These are phyloP conservation scores for Microbotryum silenes-acaulis DNA, from an alignment of 1,284 basidiomycete species.

Conservation along the genomic window DNA sequence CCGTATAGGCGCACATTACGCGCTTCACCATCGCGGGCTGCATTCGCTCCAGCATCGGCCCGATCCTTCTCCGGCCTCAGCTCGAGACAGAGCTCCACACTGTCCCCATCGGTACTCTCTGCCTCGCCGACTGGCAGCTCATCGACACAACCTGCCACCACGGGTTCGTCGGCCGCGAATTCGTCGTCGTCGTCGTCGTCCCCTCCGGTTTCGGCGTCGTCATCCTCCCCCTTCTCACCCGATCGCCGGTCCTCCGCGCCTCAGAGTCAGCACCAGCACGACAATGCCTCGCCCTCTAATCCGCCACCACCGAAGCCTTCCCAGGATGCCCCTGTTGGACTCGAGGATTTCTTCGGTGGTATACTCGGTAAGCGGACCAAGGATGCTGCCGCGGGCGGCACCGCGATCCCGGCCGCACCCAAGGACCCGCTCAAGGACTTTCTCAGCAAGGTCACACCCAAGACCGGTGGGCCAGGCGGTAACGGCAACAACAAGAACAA, in stretches of 20 bases:
- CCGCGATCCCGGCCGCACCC: constrained; percentile 14
- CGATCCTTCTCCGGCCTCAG: no score
- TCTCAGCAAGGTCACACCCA: constrained; percentile 13
- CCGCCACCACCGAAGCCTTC: constrained; percentile 7
- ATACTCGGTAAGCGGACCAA: constrained; percentile 19
- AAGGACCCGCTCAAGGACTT: constrained; percentile 22
- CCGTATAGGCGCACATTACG: no score
- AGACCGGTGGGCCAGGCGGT: constrained; percentile 7
- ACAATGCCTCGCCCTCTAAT: not conserved
- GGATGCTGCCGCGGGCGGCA: constrained; percentile 7
- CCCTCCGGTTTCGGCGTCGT: not conserved
- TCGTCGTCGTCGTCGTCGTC: not conserved
- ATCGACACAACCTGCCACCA: no score
- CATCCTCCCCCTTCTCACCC: constrained; percentile 7
- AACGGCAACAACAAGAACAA: constrained; percentile 2
- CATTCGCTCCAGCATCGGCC: no score
- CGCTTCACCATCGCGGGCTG: no score
- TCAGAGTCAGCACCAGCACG: constrained; percentile 1
- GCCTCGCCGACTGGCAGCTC: no score
- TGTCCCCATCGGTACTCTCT: no score
- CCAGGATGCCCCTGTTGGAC: constrained; percentile 7
- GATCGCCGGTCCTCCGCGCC: not conserved
- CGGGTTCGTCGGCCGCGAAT: not conserved
- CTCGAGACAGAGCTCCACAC: no score
- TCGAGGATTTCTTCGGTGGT: constrained; percentile 34